These are phyloP conservation scores for Gamarada debralockiae DNA, from an alignment of 495 filamentous ascomycete species.

Conservation along the genomic window DNA sequence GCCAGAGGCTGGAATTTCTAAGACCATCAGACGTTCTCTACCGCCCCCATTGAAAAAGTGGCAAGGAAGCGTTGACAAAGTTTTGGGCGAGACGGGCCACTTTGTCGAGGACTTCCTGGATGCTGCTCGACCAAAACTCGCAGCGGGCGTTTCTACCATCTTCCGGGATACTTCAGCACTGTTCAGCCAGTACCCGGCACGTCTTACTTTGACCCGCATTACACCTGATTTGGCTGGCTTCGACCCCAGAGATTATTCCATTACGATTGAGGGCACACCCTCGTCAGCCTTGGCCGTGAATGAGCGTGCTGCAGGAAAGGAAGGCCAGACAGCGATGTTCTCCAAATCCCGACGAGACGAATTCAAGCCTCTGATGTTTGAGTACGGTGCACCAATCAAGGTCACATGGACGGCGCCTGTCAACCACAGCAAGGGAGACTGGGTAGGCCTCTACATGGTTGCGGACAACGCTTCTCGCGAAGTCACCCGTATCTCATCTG, in stretches of 20 bases:
- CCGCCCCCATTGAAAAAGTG: constrained; percentile 69
- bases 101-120: constrained; percentile 91
- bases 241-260: constrained; percentile 75
- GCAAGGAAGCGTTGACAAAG: constrained; percentile 82
- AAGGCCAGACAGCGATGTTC: constrained; percentile 29
- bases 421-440: constrained; percentile 90
- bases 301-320: constrained; percentile 32
- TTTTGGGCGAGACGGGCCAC: constrained; percentile 77
- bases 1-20: constrained; percentile 83
- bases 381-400: constrained; percentile 88
- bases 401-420: constrained; percentile 90
- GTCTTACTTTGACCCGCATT: constrained; percentile 78
- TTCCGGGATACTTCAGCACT: constrained; percentile 83
- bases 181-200: constrained; percentile 87
- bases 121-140: constrained; percentile 79
- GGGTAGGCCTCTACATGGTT: constrained; percentile 93
- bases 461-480: constrained; percentile 88
- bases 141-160: constrained; percentile 79
- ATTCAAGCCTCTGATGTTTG: constrained; percentile 70
- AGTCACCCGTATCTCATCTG: constrained; percentile 74
- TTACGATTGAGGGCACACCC: constrained; percentile 67
- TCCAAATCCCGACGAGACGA: constrained; percentile 42
- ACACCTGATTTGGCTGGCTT: constrained; percentile 79
- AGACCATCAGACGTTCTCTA: constrained; percentile 83
- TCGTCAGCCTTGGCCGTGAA: constrained; percentile 41